These are phyloP conservation scores for Ramalina peruviana DNA, from an alignment of 495 filamentous ascomycete genomes.

Conservation along the genomic window DNA sequence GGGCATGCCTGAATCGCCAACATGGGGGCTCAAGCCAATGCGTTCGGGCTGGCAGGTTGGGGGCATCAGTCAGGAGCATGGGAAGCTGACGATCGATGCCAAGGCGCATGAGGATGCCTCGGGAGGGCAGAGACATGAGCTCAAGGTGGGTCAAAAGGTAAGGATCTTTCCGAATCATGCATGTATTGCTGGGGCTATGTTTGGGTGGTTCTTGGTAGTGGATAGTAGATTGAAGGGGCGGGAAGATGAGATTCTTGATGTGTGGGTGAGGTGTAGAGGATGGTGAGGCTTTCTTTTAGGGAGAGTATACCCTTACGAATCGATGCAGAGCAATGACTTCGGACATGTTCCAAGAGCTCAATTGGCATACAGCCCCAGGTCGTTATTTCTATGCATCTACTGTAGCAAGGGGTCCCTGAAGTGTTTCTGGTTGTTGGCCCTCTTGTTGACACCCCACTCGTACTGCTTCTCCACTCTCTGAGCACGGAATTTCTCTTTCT, in stretches of 20 bases:
- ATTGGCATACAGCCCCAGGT: neutral
- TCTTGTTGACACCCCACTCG: slow-evolving; percentile 48
- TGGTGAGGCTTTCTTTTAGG: neutral
- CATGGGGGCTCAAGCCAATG: neutral
- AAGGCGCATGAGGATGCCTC: neutral
- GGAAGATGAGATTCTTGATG: slow-evolving; percentile 50
- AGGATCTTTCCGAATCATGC: slow-evolving; percentile 76
- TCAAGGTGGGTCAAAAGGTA: slow-evolving; percentile 34
- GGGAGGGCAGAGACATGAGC: neutral
- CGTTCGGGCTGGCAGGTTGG: slow-evolving; percentile 43
- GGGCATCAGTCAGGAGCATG: slow-evolving; percentile 53
- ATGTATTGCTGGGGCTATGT: slow-evolving; percentile 61
- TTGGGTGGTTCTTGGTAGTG: slow-evolving; percentile 64
- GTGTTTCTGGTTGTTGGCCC: slow-evolving; percentile 61
- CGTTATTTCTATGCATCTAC: neutral
- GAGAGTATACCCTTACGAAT: no score
- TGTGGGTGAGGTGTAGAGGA: slow-evolving; percentile 41
- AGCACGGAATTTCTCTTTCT: slow-evolving; percentile 48
- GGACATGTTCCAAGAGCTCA: no score
- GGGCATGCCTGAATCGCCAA: slow-evolving; percentile 16
- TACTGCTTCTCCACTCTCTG: slow-evolving; percentile 43
- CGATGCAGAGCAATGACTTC: no score
- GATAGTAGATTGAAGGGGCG: slow-evolving; percentile 38
- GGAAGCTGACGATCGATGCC: slow-evolving; percentile 30
- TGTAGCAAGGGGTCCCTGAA: slow-evolving; percentile 35